Conservation (phyloP, 306 rosid species). For the Mucuna pruriens region DNA sequence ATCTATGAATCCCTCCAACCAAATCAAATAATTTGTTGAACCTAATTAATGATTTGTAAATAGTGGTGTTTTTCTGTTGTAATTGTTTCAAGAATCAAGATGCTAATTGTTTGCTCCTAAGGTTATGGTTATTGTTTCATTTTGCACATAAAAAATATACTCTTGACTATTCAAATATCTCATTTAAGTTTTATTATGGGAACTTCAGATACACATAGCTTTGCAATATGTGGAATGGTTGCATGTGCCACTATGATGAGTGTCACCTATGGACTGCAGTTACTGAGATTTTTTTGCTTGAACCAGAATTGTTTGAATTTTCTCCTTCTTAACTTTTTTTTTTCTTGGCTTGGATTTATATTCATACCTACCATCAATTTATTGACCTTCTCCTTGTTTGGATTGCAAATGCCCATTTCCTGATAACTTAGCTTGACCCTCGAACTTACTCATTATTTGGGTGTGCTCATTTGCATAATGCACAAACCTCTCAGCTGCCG, state of each 20-base stretch:
- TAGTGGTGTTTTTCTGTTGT: background rate
- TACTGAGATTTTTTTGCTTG: conserved; percentile 18
- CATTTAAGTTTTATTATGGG: background rate
- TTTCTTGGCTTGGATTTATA: background rate
- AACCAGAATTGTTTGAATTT: conserved; percentile 1
- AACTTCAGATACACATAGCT: background rate
- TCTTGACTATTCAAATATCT: background rate
- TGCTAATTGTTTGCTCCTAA: background rate
- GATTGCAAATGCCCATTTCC: background rate
- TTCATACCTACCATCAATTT: background rate
- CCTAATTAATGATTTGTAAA: background rate
- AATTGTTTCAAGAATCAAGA: background rate
- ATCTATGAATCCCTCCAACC: too few species aligned
- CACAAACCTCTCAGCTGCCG: background rate
- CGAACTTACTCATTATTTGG: background rate
- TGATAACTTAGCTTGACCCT: background rate
- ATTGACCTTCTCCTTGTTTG: background rate
- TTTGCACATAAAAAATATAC: background rate
- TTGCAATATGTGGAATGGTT: background rate
- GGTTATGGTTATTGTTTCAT: conserved; percentile 1
- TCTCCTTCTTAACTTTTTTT: background rate
- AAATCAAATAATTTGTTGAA: too few species aligned
- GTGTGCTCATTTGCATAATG: conserved; percentile 6
- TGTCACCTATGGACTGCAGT: background rate
- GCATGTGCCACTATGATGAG: background rate